Base-by-base conservation (phyloP, 805 yeast species). In the Starmera amethionina region DNA sequence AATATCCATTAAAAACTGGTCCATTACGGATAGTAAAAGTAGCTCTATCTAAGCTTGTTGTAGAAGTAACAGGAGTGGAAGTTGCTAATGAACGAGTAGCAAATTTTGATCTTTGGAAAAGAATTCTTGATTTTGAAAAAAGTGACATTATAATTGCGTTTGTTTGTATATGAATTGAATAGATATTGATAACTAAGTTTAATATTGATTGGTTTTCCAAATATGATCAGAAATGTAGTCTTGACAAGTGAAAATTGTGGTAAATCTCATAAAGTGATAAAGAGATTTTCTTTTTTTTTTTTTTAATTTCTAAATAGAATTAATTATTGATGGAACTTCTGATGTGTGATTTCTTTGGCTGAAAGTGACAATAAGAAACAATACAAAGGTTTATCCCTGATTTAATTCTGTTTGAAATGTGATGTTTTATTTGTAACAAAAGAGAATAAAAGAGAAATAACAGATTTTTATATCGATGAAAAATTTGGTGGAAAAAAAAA, bases 11-110 rank as follows among this genome's bases (percentile, higher is more conserved):
- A 69, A 87, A 87, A 29, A 86, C 80, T 16, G 97, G 96, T 15
- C 97, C 98, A 58, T 88, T 85, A 59, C 89, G 78, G 53, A 90
- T 80, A 22, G 95, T 82, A 53, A 90, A 73, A 13, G 95, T 88
- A 42, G 97, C 97, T 60, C 94, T 77, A 55, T 80, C 84, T 38
- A 82, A 63, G 34, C 49, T 45, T 7, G 51, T 28, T 12, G 51
- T 22, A 5, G 54, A 52, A 40, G 53, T 61, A 51, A 40, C 60
- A 47, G 40, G 46, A 11, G 49, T 36, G 19, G 37, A 34, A 25
- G 52, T 52, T 30, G 54, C 60, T 47, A 45, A 54, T 44, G 54
- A 51, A 45, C 46, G 52, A 39, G 38, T 46, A 46, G 42, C 43
- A 42, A 42, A 44, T 39, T 42, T 46, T 48, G 54, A 46, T 54